Conservation (phyloP, 306 rosid genomes). For the Castanea mollissima region DNA sequence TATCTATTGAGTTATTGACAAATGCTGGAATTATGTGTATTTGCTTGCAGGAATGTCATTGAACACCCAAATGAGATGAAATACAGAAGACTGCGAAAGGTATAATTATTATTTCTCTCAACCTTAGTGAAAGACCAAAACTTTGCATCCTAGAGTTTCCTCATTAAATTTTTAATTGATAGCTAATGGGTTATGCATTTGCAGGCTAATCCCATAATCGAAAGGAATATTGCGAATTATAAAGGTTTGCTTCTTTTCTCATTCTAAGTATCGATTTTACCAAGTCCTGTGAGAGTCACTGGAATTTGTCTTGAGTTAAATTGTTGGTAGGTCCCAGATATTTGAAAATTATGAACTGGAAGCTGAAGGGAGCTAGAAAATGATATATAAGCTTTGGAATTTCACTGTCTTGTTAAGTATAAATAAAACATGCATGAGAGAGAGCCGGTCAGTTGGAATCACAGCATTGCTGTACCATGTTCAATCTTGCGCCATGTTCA, state of each 20-base stretch:
- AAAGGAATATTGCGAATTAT: slow-evolving; percentile 57
- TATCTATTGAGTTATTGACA: slow-evolving; percentile 13
- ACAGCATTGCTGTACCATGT: neutral
- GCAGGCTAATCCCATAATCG: slow-evolving; percentile 81
- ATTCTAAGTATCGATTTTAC: slow-evolving; percentile 7
- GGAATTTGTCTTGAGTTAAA: neutral
- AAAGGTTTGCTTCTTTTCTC: slow-evolving; percentile 55
- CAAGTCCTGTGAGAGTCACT: neutral
- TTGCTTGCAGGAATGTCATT: slow-evolving; percentile 65
- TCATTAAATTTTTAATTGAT: neutral
- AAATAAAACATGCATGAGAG: neutral
- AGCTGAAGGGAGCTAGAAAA: neutral
- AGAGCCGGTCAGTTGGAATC: neutral
- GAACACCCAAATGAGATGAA: slow-evolving; percentile 78
- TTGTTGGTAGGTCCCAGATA: neutral
- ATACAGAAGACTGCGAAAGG: slow-evolving; percentile 80
- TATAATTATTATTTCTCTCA: slow-evolving; percentile 17
- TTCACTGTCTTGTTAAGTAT: neutral
- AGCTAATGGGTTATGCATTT: slow-evolving; percentile 25
- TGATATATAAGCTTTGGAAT: neutral
- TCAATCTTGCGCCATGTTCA: neutral
- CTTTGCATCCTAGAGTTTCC: neutral
- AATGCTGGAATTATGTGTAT: slow-evolving; percentile 5
- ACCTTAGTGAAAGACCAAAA: neutral
- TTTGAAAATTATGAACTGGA: neutral